Evolutionary conservation across 2,329 filamentous ascomycete species (phyloP), one percentile per base, ranked within the genome.

Genomic region (Exophiala alcalophila): DNA sequence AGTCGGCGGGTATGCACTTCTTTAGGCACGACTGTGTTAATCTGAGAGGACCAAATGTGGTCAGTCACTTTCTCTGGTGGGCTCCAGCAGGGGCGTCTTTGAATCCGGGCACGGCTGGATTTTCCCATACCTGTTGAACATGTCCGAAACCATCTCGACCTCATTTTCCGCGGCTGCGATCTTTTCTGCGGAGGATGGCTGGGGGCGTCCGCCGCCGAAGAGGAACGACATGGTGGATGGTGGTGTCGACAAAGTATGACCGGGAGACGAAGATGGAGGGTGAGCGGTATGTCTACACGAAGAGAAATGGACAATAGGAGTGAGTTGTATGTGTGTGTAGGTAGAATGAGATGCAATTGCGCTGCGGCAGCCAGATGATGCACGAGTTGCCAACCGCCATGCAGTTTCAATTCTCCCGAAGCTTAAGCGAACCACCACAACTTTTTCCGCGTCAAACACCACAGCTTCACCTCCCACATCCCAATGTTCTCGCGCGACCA

Each of bases 121-220:
- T n/a, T n/a, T n/a, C n/a, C n/a, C 68, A 49, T 80, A 97, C 92
- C 92, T 86, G 74, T 89, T 91, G 78, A 95, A 94, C 84, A 97
- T 96, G 69, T 96, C 90, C 51, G 89, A 87, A 58, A 96, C 82
- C 76, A 97, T 90, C 71, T 96, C 92, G 70, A 57, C 88, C 74
- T 98, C 94, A 57, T 88, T 84, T 74, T 98, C 91, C 59, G 94
- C 90, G 60, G 88, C 86, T 60, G 87, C 86, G 67, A 98, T 92
- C 79, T 97, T 98, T 77, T 97, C 86, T 68, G 88, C 90, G 61
- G 90, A 95, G 53, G 88, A 85, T 65, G 90, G 85, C 73, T 96
- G 88, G 51, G 87, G 86, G 56, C 80, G 75, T 44, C 71, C 72
- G 61, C 76, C 74, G 64, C 84, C 80, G 64, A 83, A 83, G 58